These are phyloP conservation scores for Rhizodiscina lignyota DNA, from an alignment of 495 filamentous ascomycete genomes.

Conservation along the genomic window DNA sequence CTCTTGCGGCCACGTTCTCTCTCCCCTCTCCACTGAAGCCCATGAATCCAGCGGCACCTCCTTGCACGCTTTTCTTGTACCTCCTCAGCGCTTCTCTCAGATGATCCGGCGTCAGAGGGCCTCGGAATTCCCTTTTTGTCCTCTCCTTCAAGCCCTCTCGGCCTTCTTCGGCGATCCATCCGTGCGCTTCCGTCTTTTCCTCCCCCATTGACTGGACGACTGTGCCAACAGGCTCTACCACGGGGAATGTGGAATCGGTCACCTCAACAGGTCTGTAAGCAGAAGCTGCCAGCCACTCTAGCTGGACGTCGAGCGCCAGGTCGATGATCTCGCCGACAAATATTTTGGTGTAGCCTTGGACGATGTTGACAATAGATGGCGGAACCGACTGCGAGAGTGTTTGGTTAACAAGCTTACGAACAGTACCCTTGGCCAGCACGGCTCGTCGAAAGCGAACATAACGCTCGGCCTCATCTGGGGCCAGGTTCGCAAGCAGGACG, in stretches of 20 bases:
- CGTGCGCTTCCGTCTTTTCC: too few relatives aligned
- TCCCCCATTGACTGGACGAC: slow-evolving; percentile 2
- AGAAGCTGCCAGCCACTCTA: slow-evolving; percentile 49
- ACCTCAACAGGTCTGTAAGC: slow-evolving; percentile 9
- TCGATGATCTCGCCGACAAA: slow-evolving; percentile 76
- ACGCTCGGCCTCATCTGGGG: slow-evolving; percentile 47
- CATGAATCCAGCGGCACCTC: slow-evolving; percentile 56
- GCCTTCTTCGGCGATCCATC: too few relatives aligned
- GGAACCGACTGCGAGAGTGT: slow-evolving; percentile 79
- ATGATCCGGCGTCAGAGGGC: slow-evolving; percentile 67
- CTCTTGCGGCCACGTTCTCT: slow-evolving; percentile 17
- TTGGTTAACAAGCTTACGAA: slow-evolving; percentile 56
- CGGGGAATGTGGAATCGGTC: too few relatives aligned
- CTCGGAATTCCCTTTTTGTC: slow-evolving; percentile 28
- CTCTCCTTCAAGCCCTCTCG: slow-evolving; percentile 21
- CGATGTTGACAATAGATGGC: slow-evolving; percentile 56
- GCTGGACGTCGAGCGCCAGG: slow-evolving; percentile 59
- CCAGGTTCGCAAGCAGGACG: slow-evolving; percentile 54
- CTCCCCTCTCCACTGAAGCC: slow-evolving; percentile 46
- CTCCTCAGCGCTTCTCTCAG: slow-evolving; percentile 63
- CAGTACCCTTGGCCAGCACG: background rate
- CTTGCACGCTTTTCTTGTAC: slow-evolving; percentile 45
- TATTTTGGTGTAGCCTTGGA: slow-evolving; percentile 68
- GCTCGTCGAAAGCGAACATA: slow-evolving; percentile 58
- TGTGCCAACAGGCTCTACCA: background rate